Evolutionary conservation across 805 yeast genomes (phyloP).

Genomic region (Brettanomyces custersianus): DNA sequence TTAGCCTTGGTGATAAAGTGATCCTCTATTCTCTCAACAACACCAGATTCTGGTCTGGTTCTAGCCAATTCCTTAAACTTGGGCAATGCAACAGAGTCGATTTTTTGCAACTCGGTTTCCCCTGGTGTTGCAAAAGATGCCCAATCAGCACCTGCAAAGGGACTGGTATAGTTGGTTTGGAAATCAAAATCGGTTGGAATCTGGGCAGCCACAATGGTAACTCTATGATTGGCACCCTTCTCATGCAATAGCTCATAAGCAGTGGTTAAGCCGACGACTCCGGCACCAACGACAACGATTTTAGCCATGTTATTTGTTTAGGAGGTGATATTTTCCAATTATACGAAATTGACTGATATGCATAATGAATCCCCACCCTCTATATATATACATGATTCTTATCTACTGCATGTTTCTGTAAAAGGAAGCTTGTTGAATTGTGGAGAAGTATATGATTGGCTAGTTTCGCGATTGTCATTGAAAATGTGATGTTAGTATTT

Average conservation of each 20-base stretch:
- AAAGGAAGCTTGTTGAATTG: no score
- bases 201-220: slow-evolving; percentile 34
- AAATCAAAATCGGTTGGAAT: slow-evolving; percentile 50
- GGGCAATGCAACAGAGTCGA: slow-evolving; percentile 41
- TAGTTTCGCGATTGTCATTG: no score
- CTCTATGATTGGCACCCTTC: slow-evolving; percentile 26
- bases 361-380: neutral
- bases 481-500: no score
- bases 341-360: neutral
- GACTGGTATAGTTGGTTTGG: slow-evolving; percentile 44
- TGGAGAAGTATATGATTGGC: no score
- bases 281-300: slow-evolving; percentile 29
- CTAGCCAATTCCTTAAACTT: slow-evolving; percentile 37
- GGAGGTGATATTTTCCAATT: no score
- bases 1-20: slow-evolving; percentile 13
- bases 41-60: slow-evolving; percentile 41
- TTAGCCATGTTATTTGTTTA: slow-evolving; percentile 17
- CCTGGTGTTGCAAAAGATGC: slow-evolving; percentile 46
- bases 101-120: slow-evolving; percentile 21
- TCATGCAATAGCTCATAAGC: slow-evolving; percentile 32
- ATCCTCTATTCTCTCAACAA: slow-evolving; percentile 21
- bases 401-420: no score
- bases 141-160: slow-evolving; percentile 72
- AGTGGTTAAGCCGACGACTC: slow-evolving; percentile 48
- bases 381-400: no score